Evolutionary conservation across 1,284 basidiomycete species (phyloP), one percentile per base, ranked within the genome.

Genomic region (Apiotrichum brassicae): DNA sequence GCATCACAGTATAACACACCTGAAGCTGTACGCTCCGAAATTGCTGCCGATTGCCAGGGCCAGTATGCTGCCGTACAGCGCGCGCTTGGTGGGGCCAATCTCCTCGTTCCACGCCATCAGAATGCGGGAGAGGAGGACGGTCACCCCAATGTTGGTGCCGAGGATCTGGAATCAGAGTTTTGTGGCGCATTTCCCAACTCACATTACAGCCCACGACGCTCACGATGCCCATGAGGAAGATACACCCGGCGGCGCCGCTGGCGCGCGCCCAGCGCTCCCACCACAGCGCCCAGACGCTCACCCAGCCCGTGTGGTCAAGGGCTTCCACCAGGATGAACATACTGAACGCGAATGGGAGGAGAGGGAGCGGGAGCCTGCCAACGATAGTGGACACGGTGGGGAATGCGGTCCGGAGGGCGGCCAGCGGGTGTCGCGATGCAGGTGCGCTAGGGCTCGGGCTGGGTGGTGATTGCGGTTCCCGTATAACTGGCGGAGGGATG

Each of bases 131-230:
- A 97, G 80, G 24, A 98, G 78, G 64, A 98, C 94, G 0, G 93
- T 97, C 3, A 90, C 87, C 35, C 93, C 94, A 49, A 97, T 97
- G 69, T 97, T 97, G 11, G 93, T 97, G 0, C 92, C 92, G 20
- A 87, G 83, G 42, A 92, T 67, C 79, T 77, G 52, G 20, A 23
- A 16, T 19, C 19, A 18, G 16, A 8, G 7, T 30, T 30, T 30
- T 30, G 9, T 30, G 8, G 9, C 33, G 28, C 8, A 30, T 30
- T 30, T 8, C 28, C 22, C 5, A 5, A 74, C 80, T 66, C 49
- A 82, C 79, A 65, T 95, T 95, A 73, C 91, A 95, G 14, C 92
- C 76, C 24, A 92, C 64, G 38, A 91, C 84, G 52, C 71, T 77
- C 46, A 74, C 69, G 54, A 79, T 73, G 61, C 67, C 78, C 77